phyloP scores from a whole-genome alignment of 805 yeast species.

The Torulaspora microellipsoides region DNA sequence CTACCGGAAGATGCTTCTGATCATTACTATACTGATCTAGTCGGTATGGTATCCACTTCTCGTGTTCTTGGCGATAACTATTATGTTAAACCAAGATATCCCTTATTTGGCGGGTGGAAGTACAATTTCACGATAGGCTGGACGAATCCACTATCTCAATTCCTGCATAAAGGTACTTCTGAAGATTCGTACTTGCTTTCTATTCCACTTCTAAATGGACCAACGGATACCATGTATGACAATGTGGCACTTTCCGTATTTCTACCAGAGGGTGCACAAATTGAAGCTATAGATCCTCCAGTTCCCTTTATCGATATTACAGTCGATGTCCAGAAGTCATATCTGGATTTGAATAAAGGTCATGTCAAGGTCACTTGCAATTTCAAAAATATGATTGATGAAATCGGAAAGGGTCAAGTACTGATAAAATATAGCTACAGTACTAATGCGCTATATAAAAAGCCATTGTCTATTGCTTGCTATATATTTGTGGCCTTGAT shows the following conservation, averaged over 20 bases:
- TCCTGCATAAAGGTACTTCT: constrained; percentile 41
- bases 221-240: constrained; percentile 64
- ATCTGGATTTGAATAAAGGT: constrained; percentile 71
- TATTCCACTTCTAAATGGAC: constrained; percentile 72
- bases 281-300: constrained; percentile 54
- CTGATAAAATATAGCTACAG: constrained; percentile 62
- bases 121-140: constrained; percentile 96
- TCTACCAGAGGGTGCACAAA: constrained; percentile 83
- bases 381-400: constrained; percentile 64
- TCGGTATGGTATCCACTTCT: constrained; percentile 88
- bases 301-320: constrained; percentile 31
- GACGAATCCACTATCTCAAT: constrained; percentile 56
- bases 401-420: constrained; percentile 51
- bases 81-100: constrained; percentile 78
- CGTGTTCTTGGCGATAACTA: constrained; percentile 38
- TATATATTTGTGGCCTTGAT: constrained; percentile 57
- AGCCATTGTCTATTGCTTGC: constrained; percentile 63
- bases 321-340: constrained; percentile 43
- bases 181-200: constrained; percentile 52
- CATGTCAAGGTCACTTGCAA: constrained; percentile 66
- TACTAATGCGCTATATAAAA: constrained; percentile 46
- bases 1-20: constrained; percentile 52
- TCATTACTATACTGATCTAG: constrained; percentile 78
- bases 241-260: constrained; percentile 55
- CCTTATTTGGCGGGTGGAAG: constrained; percentile 95